phyloP scores from a whole-genome alignment of 768 basidiomycete species.

The Udeniomyces megalosporus region DNA sequence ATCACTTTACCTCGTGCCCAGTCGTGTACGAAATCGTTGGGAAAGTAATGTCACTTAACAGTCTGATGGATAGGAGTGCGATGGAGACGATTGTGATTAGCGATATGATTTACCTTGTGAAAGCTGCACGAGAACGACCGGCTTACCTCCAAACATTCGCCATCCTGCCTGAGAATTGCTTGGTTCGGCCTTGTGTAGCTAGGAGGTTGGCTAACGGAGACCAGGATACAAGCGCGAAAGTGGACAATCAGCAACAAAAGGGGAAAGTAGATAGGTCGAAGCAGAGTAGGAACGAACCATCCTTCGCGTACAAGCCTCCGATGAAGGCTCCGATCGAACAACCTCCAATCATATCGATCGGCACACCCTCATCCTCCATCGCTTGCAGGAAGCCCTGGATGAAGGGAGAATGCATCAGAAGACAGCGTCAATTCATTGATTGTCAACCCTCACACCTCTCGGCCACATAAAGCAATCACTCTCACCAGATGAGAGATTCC shows the following conservation, averaged over 20 bases:
- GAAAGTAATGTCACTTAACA: constrained; percentile 85
- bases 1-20: constrained; percentile 32
- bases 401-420: too few relatives aligned
- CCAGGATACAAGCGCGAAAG: too few relatives aligned
- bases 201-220: background rate
- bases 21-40: constrained; percentile 87
- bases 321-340: constrained; percentile 4
- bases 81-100: background rate
- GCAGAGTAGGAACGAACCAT: constrained; percentile 47
- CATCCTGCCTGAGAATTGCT: constrained; percentile 80
- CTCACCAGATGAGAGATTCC: constrained; percentile 57
- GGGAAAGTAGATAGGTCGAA: background rate
- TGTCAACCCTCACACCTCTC: too few relatives aligned
- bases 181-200: constrained; percentile 65
- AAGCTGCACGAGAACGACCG: too few relatives aligned
- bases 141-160: constrained; percentile 67
- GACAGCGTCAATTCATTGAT: too few relatives aligned
- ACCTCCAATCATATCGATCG: constrained; percentile 84
- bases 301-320: constrained; percentile 85
- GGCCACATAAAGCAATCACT: background rate
- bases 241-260: background rate
- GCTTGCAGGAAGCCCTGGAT: constrained; percentile 76
- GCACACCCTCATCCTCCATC: constrained; percentile 76
- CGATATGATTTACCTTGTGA: too few relatives aligned
- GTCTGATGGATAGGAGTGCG: background rate